Conservation (phyloP, 225 moss, liverwort and hornwort genomes). For the Climacium dendroides region DNA sequence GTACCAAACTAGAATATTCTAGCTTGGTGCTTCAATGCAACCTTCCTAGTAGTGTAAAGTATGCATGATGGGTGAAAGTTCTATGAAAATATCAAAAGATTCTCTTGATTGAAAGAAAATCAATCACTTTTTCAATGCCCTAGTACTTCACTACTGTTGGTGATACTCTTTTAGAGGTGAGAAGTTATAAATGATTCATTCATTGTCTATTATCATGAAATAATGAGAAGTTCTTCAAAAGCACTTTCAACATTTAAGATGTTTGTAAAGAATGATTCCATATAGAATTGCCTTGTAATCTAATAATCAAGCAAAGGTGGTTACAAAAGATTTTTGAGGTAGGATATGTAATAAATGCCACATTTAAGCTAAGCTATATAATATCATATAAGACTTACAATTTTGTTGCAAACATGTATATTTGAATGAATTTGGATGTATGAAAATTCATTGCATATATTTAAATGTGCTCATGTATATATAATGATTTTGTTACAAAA, state of each 20-base stretch:
- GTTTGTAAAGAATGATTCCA: not conserved
- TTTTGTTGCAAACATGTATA: not conserved
- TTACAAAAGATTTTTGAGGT: not conserved
- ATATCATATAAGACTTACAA: not conserved
- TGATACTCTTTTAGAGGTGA: not conserved
- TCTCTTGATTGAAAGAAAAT: not conserved
- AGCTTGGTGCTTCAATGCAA: too few species aligned
- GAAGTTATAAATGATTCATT: not conserved
- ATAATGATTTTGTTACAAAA: not conserved
- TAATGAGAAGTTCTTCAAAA: not conserved
- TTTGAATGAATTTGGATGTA: not conserved
- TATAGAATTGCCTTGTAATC: not conserved
- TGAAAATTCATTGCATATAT: not conserved
- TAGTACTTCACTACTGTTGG: not conserved
- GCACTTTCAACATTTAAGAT: not conserved
- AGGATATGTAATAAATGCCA: not conserved
- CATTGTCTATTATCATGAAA: not conserved
- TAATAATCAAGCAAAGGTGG: not conserved
- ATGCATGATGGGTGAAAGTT: not conserved
- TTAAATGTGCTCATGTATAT: not conserved
- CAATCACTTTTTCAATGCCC: not conserved
- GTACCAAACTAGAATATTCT: accelerated
- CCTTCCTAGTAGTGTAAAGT: not conserved
- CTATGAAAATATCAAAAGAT: not conserved
- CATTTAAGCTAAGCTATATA: not conserved